These are phyloP conservation scores for Cornus kousa DNA, from an alignment of 148 eudicot genomes.

Conservation along the genomic window DNA sequence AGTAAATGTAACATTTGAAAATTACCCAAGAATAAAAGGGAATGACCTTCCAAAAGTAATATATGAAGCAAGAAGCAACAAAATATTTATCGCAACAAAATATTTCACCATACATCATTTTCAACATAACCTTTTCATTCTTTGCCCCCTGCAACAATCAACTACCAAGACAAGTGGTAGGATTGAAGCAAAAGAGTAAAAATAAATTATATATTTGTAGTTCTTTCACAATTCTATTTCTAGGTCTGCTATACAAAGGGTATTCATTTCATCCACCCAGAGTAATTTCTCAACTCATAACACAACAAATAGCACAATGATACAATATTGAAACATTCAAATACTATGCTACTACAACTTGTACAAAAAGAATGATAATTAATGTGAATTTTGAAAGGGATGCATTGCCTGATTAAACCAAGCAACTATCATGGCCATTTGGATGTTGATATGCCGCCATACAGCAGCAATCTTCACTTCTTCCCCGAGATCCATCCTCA, in stretches of 20 bases:
- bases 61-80: too few relatives aligned
- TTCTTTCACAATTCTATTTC: background rate
- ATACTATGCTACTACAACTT: constrained; percentile 9
- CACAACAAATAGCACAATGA: constrained; percentile 4
- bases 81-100: background rate
- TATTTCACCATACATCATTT: background rate
- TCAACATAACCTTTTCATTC: background rate
- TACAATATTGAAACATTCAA: background rate
- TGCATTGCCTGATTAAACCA: background rate
- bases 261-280: background rate
- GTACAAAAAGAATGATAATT: background rate
- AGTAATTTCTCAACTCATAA: background rate
- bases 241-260: background rate
- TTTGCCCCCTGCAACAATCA: background rate
- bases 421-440: background rate
- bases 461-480: background rate
- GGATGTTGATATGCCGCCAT: background rate
- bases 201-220: background rate
- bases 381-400: background rate
- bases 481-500: background rate
- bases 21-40: too few relatives aligned
- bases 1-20: too few relatives aligned
- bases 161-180: background rate
- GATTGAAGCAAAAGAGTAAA: background rate
- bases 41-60: too few relatives aligned